Percentiles rank a stretch among this genome's conserved stretches.
Evolutionary conservation across 2,329 filamentous ascomycete genomes (phyloP).

Genomic region (Fusarium cyanostomum): DNA sequence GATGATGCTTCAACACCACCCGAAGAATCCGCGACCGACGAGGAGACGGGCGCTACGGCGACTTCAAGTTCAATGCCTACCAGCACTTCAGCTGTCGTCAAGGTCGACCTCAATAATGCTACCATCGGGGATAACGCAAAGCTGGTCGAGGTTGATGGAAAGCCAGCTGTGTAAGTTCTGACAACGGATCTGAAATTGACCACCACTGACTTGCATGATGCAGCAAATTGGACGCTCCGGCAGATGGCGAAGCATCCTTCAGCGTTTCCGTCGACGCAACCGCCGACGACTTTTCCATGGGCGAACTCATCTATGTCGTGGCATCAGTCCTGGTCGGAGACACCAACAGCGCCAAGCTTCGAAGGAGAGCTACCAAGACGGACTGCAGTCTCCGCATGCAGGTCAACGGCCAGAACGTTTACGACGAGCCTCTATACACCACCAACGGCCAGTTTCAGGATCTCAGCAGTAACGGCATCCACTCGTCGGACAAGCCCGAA

Average conservation of each 20-base stretch:
- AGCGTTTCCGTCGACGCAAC: conserved; percentile 10
- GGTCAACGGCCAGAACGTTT: conserved; percentile 22
- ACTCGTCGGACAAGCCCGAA: conserved; percentile 21
- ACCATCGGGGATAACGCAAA: conserved; percentile 27
- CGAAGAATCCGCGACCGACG: background rate
- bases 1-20: background rate
- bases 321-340: conserved; percentile 29
- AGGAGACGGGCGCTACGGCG: background rate
- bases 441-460: conserved; percentile 30
- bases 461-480: conserved; percentile 21
- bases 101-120: conserved; percentile 24
- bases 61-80: conserved; percentile 21
- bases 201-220: background rate
- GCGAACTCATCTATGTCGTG: conserved; percentile 25
- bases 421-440: conserved; percentile 20
- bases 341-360: conserved; percentile 21
- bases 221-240: conserved; percentile 25
- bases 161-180: conserved; percentile 19
- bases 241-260: conserved; percentile 25
- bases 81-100: conserved; percentile 6
- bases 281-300: conserved; percentile 9
- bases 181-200: background rate
- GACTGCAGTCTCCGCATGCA: conserved; percentile 25
- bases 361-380: conserved; percentile 18
- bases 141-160: conserved; percentile 20